Evolutionary conservation across 495 filamentous ascomycete genomes (phyloP).

Genomic region (Terfezia boudieri): DNA sequence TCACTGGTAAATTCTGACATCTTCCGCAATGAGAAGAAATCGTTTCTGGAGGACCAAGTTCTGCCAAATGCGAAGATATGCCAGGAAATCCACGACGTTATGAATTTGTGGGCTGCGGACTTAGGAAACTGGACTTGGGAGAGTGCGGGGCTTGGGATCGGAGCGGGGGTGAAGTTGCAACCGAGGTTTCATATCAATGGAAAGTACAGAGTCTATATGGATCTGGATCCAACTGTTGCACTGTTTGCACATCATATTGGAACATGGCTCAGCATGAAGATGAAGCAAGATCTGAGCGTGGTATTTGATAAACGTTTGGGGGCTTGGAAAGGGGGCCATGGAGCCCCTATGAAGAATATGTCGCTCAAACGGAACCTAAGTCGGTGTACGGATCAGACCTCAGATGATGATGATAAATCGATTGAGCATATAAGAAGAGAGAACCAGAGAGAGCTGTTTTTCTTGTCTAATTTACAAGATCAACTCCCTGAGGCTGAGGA

Average conservation of each 20-base stretch:
- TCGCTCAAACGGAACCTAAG: neutral
- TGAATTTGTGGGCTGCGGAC: conserved; percentile 42
- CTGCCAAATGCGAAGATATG: conserved; percentile 32
- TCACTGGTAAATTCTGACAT: conserved; percentile 31
- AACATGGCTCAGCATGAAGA: conserved; percentile 33
- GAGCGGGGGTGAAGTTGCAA: conserved; percentile 30
- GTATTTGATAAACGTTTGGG: conserved; percentile 21
- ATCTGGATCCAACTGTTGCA: conserved; percentile 43
- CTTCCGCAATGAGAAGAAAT: conserved; percentile 34
- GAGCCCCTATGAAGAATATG: conserved; percentile 21
- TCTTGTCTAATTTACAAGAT: conserved; percentile 16
- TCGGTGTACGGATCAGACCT: conserved; percentile 27
- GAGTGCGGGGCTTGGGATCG: neutral
- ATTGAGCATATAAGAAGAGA: neutral
- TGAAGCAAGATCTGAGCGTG: conserved; percentile 26
- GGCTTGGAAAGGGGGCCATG: conserved; percentile 25
- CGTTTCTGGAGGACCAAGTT: conserved; percentile 34
- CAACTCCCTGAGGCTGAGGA: neutral
- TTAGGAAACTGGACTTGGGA: conserved; percentile 41
- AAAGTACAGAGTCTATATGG: conserved; percentile 38
- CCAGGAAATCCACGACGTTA: conserved; percentile 38
- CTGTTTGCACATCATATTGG: conserved; percentile 45
- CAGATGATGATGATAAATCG: no score
- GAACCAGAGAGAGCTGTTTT: conserved; percentile 1
- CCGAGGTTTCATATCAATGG: conserved; percentile 41